Conservation (phyloP, 225 moss, liverwort and hornwort species). For the Antitrichia curtipendula region DNA sequence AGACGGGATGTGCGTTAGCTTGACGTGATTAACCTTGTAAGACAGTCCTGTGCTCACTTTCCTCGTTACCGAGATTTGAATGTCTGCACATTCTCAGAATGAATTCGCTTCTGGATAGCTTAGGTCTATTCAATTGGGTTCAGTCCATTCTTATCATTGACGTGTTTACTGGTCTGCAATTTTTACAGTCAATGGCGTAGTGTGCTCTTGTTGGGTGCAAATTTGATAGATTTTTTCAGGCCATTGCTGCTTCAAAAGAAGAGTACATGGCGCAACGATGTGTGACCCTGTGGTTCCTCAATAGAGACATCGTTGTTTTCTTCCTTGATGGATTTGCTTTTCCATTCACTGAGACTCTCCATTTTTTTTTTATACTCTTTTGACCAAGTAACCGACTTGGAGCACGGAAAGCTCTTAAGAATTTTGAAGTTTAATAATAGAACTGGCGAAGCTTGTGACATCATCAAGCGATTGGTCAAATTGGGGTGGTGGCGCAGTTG, state of each 20-base stretch:
- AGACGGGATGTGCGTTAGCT: not conserved
- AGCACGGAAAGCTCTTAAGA: rapidly evolving
- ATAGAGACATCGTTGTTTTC: slow-evolving; percentile 29
- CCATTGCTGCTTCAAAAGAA: not conserved
- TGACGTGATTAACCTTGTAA: not conserved
- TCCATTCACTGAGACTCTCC: not conserved
- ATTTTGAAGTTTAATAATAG: rapidly evolving
- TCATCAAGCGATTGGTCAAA: rapidly evolving
- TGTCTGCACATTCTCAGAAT: not conserved
- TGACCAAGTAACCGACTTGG: not conserved
- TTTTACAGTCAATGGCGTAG: not conserved
- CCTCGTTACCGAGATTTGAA: not conserved
- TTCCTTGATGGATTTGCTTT: not conserved
- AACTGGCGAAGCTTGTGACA: rapidly evolving
- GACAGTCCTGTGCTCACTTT: not conserved
- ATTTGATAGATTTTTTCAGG: not conserved
- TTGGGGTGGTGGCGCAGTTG: slow-evolving; percentile 38
- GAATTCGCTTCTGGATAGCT: not conserved
- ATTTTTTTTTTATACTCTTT: not conserved
- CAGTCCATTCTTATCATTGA: not conserved
- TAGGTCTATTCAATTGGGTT: not conserved
- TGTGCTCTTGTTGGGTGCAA: not conserved
- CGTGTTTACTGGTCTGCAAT: not conserved
- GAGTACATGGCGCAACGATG: slow-evolving; percentile 23
- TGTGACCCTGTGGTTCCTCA: not conserved